Evolutionary conservation across 192 early-diverging fungal genomes (phyloP).

Genomic region (Rhizophagus clarus): DNA sequence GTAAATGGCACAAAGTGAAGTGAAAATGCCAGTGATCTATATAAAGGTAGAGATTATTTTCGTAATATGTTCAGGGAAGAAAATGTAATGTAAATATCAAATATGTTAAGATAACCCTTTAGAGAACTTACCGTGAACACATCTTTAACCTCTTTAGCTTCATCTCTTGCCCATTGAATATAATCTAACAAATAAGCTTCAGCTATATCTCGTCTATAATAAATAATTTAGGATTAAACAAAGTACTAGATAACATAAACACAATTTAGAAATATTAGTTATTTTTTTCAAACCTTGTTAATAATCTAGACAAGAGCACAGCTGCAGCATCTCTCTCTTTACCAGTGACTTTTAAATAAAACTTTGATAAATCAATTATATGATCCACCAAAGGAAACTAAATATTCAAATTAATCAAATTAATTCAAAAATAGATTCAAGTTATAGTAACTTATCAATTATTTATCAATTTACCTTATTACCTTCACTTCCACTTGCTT

Average conservation of each 20-base stretch:
- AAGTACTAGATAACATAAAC: background rate
- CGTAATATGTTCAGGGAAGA: no score
- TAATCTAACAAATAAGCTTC: constrained; percentile 61
- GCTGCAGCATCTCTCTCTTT: constrained; percentile 88
- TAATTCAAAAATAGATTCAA: background rate
- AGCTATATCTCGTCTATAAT: constrained; percentile 65
- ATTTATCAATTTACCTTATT: constrained; percentile 27
- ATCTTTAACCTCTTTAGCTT: constrained; percentile 39
- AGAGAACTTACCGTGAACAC: constrained; percentile 50
- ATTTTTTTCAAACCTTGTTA: constrained; percentile 62
- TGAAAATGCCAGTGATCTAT: constrained; percentile 62
- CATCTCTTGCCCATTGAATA: constrained; percentile 67
- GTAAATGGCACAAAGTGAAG: constrained; percentile 67
- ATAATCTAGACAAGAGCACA: constrained; percentile 77
- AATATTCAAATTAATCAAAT: background rate
- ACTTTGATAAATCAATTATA: constrained; percentile 69
- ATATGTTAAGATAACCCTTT: background rate
- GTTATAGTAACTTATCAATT: no score
- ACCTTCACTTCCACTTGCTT: constrained; percentile 34
- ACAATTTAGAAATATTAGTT: background rate
- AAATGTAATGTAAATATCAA: background rate
- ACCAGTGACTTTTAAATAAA: constrained; percentile 69
- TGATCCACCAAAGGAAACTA: constrained; percentile 64
- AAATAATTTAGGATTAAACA: background rate
- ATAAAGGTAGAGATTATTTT: constrained; percentile 5